Base-by-base conservation (phyloP, 2,329 filamentous ascomycete species). In the Penicillium verrucosum region DNA sequence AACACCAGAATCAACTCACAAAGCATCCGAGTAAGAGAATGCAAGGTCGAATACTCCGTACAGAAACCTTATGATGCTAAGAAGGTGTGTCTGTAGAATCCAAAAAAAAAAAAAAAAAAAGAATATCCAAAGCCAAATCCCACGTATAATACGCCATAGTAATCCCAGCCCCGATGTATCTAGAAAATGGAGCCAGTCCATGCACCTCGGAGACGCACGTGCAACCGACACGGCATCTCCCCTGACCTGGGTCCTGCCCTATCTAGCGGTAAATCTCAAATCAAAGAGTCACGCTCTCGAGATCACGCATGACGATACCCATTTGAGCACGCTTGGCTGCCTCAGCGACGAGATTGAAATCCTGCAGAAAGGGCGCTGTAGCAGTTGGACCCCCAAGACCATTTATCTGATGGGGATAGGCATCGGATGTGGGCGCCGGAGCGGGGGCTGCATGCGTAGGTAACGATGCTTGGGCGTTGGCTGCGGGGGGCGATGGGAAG, bases 321-420 rank as follows among this genome's bases (percentile, higher is more conserved):
- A 97, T 89, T 75, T 97, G 91, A 10, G 93, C 93, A 41, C 92
- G 82, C 77, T 96, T 96, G 42, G 92, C 93, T 2, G 93, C 93
- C 79, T 97, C 93, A 36, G 92, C 92, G 41, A 97, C 83, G 30
- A 97, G 83, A 57, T 84, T 93, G 69, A 93, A 90, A 74, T 96
- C 88, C 67, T 87, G 85, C 58, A 96, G 81, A 70, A 92, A 92
- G 4, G 80, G 81, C 10, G 80, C 79, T 1, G 82, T 84, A 12
- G 75, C 74, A 11, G 71, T 70, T 1, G 73, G 71, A 8, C 72
- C 73, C 6, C 71, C 73, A 4, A 65, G 51, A 1, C 62, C 63
- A 32, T 60, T 52, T 40, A 69, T 62, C 45, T 67, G 62, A 27
- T 70, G 66, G 8, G 68, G 65, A 45, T 68, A 70, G 42, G 47